Percentiles rank a stretch among this genome's conserved stretches.
These are phyloP conservation scores for Cercospora sesami DNA, from an alignment of 2,329 filamentous ascomycete genomes.

Conservation along the genomic window DNA sequence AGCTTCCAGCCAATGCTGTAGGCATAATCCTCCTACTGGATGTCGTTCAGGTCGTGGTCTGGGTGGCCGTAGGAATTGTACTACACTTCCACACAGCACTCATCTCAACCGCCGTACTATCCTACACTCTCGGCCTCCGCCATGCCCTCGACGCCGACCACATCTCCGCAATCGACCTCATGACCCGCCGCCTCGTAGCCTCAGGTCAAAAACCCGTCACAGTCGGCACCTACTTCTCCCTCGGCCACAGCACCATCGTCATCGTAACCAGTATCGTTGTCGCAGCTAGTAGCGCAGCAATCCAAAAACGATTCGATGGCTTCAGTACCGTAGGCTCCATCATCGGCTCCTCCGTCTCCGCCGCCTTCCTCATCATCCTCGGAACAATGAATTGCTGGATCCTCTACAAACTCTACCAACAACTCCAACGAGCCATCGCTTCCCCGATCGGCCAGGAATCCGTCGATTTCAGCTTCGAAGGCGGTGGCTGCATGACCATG, in stretches of 20 bases:
- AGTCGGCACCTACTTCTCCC: slow-evolving; percentile 90
- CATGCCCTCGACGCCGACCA: slow-evolving; percentile 99
- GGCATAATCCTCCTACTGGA: slow-evolving; percentile 58
- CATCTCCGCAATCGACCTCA: slow-evolving; percentile 86
- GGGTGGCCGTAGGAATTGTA: slow-evolving; percentile 59
- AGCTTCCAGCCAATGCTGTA: slow-evolving; percentile 58
- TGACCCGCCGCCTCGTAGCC: slow-evolving; percentile 85
- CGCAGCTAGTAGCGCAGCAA: slow-evolving; percentile 81
- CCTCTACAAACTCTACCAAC: slow-evolving; percentile 70
- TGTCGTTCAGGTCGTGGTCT: slow-evolving; percentile 57
- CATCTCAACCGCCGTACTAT: slow-evolving; percentile 76
- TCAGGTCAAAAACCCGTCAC: slow-evolving; percentile 83
- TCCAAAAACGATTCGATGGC: slow-evolving; percentile 75
- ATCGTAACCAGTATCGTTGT: slow-evolving; percentile 88
- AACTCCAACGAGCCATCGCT: slow-evolving; percentile 63
- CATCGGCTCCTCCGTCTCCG: slow-evolving; percentile 83
- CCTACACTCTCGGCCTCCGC: slow-evolving; percentile 84
- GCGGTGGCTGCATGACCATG: slow-evolving; percentile 70
- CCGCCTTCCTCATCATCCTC: slow-evolving; percentile 77
- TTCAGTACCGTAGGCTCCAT: slow-evolving; percentile 83
- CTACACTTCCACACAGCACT: slow-evolving; percentile 54
- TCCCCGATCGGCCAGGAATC: slow-evolving; percentile 42
- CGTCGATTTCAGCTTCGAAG: slow-evolving; percentile 65
- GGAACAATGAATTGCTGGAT: slow-evolving; percentile 86
- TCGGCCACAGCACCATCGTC: slow-evolving; percentile 93